phyloP scores from a whole-genome alignment of 73 alveolate species.

The Uronychia binucleata region DNA sequence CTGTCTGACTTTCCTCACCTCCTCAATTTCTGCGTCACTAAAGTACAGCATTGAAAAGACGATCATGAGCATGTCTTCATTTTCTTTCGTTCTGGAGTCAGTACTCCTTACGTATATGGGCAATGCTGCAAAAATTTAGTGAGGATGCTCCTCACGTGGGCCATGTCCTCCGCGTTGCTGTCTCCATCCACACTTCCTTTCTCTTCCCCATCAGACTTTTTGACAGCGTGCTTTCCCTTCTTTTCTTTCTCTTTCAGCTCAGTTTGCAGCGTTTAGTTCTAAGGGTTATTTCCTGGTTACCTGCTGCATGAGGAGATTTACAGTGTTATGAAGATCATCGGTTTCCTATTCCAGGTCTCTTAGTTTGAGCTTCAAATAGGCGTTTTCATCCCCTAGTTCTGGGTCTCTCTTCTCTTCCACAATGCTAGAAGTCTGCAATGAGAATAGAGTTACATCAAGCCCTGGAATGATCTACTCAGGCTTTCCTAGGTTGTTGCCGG shows the following conservation, averaged over 20 bases:
- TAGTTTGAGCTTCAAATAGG: not conserved
- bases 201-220: not conserved
- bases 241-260: not conserved
- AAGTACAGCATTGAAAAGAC: not conserved
- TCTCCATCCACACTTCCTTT: not conserved
- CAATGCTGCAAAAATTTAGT: not conserved
- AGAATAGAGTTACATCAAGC: not conserved
- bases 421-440: not conserved
- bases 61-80: not conserved
- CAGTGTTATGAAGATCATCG: not conserved
- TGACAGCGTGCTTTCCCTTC: not conserved
- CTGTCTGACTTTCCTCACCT: not conserved
- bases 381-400: not conserved
- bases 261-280: not conserved
- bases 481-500: not conserved
- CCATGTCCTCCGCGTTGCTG: not conserved
- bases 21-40: not conserved
- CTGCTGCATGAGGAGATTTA: not conserved
- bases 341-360: not conserved
- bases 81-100: not conserved
- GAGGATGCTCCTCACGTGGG: constrained; percentile 1
- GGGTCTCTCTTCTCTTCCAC: not conserved
- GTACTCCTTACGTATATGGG: not conserved
- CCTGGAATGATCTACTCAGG: not conserved
- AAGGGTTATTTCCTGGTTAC: not conserved